Evolutionary conservation across 129 eudicot genomes (phyloP), one percentile per base, ranked within the genome.

Genomic region (Arctium minus): DNA sequence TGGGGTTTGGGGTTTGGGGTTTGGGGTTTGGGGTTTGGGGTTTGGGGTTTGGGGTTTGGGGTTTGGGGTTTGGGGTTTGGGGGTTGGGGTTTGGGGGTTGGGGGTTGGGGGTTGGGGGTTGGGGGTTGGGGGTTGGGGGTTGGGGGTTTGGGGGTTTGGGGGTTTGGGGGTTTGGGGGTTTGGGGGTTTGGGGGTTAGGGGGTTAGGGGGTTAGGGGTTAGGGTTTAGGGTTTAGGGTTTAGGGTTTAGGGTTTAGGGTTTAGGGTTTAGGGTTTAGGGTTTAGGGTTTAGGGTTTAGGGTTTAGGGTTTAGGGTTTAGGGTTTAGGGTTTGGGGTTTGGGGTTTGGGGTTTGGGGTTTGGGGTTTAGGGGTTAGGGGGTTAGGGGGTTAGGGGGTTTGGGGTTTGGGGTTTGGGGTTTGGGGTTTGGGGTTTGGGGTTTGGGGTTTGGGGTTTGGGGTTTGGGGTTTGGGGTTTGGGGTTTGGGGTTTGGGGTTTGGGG

Each of bases 361-460:
- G 33, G 74, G 82, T 79, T 77, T 83, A 17, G 48, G 81, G 86
- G 50, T 76, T 76, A 62, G 32, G 75, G 81, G 81, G 81, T 40
- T 82, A 33, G 40, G 29, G 86, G 86, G 76, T 67, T 82, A 36
- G 81, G 65, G 67, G 39, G 39, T 70, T 78, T 62, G 15, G 70
- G 81, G 81, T 31, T 77, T 33, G 15, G 81, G 81, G 70, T 76
- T 76, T 48, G 48, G 80, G 80, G 80, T 48, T 76, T 76, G 48
- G 80, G 80, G 80, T 76, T 76, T 76, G 48, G 80, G 80, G 80
- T 76, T 76, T 76, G 27, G 71, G 80, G 80, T 76, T 76, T 76
- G 48, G 71, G 80, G 69, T 46, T 76, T 76, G n/a, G 37, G 80
- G 80, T 29, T 60, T 77, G 2, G 46, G 81, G 81, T 60, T 77